phyloP scores from a whole-genome alignment of 2,329 filamentous ascomycete species.

The Microascus cirrosus region DNA sequence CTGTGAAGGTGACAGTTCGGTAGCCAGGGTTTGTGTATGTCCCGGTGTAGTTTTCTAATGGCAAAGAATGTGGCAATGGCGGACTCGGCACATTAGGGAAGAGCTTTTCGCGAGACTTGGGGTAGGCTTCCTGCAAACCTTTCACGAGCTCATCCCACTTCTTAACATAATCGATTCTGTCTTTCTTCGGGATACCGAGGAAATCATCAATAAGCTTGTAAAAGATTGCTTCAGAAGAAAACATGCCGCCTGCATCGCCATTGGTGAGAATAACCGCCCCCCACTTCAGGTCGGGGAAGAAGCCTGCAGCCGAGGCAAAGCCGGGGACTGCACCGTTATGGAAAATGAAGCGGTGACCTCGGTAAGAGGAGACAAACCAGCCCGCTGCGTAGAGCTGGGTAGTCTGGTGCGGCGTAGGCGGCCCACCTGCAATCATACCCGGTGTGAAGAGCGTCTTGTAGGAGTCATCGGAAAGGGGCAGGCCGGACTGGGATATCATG shows the following conservation, averaged over 20 bases:
- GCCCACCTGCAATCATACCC: constrained; percentile 10
- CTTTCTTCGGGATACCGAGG: constrained; percentile 10
- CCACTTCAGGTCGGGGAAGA: constrained; percentile 19
- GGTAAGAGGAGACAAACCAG: constrained; percentile 15
- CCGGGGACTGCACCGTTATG: constrained; percentile 18
- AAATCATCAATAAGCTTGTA: constrained; percentile 19
- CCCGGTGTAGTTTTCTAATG: constrained; percentile 28
- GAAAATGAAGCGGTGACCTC: constrained; percentile 15
- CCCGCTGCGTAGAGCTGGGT: constrained; percentile 16
- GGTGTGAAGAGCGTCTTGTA: constrained; percentile 16
- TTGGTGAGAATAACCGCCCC: constrained; percentile 19
- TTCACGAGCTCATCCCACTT: background rate
- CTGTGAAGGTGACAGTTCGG: constrained; percentile 3
- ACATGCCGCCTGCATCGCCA: background rate
- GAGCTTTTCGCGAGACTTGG: background rate
- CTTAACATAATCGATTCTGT: constrained; percentile 6
- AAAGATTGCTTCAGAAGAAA: constrained; percentile 10
- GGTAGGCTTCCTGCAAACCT: background rate
- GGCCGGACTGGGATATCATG: constrained; percentile 12
- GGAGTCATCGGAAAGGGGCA: constrained; percentile 11
- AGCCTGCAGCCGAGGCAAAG: constrained; percentile 17
- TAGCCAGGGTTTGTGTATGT: constrained; percentile 21
- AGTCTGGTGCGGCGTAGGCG: constrained; percentile 8
- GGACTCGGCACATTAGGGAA: constrained; percentile 8
- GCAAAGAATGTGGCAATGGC: constrained; percentile 22